A percentile compares a stretch with the other conserved stretches of the same genome.
Conservation (phyloP, 148 eudicot genomes). For the Arbutus unedo region DNA sequence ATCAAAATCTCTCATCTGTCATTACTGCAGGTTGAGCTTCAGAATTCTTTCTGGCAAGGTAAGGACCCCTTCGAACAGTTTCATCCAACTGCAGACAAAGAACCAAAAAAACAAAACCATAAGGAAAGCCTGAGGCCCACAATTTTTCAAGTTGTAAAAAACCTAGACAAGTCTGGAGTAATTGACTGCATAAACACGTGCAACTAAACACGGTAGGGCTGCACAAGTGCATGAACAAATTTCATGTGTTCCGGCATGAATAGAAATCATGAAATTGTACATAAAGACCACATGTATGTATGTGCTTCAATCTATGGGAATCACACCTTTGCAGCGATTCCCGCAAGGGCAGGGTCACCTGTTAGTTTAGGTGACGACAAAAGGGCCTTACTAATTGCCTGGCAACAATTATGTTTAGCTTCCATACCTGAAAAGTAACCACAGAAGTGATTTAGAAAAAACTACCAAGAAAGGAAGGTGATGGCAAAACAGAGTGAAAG, state of each 20-base stretch:
- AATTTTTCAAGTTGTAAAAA: not conserved
- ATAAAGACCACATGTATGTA: not conserved
- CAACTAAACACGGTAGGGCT: not conserved
- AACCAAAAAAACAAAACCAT: not conserved
- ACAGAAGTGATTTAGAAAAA: not conserved
- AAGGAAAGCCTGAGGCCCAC: not conserved
- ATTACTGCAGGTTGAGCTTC: conserved; percentile 65
- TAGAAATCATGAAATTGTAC: not conserved
- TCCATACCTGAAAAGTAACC: conserved; percentile 69
- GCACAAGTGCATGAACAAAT: not conserved
- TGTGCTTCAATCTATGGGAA: not conserved
- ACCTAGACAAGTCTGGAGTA: not conserved
- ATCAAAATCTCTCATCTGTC: conserved; percentile 75
- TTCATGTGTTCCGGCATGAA: not conserved
- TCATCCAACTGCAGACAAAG: conserved; percentile 63
- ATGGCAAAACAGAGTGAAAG: not conserved
- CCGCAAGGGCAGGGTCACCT: conserved; percentile 57
- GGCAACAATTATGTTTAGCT: conserved; percentile 70
- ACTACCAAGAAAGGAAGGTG: not conserved
- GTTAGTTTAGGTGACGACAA: conserved; percentile 44
- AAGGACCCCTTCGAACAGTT: conserved; percentile 79
- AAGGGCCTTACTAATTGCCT: conserved; percentile 58
- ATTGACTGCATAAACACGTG: not conserved
- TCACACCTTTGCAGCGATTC: conserved; percentile 58
- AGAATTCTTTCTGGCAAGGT: conserved; percentile 48